Base-by-base conservation (phyloP, 2,329 filamentous ascomycete genomes). In the Hymenoscyphus infarciens region DNA sequence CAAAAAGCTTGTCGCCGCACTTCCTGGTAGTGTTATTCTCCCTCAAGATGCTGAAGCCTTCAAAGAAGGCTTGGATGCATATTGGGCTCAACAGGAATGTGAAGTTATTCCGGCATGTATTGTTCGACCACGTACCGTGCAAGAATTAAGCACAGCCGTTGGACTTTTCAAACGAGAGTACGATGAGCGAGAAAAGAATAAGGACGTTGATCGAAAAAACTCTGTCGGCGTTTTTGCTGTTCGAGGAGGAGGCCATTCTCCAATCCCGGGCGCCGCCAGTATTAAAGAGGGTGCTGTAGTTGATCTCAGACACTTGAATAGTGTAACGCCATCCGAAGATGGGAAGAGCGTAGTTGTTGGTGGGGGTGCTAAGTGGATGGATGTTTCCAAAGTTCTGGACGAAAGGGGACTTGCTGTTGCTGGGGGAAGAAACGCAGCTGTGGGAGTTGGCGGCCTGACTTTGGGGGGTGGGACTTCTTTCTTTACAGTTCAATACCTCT, bases 181-280 rank as follows among this genome's bases (percentile, higher is more conserved):
- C 29, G 52, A 54, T 25, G 52, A 54, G 19, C 22, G 52, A 31
- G 52, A 31, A 16, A 29, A 27, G 5, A 19, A 27, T 15, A 3
- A 54, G 15, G 22, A 54, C 27, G 22, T 10, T 15, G 13, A 49
- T 16, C 11, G 53, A n/a, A 10, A 19, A 10, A n/a, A 0, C 16
- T 45, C 8, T 63, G 31, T n/a, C 8, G 39, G 39, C 1, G 29
- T 61, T 49, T 87, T 86, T 67, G 82, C 83, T 6, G 72, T 84
- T 66, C 83, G 83, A 66, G 81, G 80, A 7, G 83, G 83, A 27
- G 84, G 84, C 0, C 83, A 86, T 72, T 82, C 80, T 60, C 80
- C 82, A 6, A 29, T 31, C 29, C 83, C 83, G 67, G 77, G 80
- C n/a, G 80, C 79, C 42, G 77, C 82, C 8, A 66, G 52, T 2